A percentile compares a stretch with the other conserved stretches of the same genome.
Conservation (phyloP, 2,329 filamentous ascomycete genomes). For the Pseudogymnoascus sp. region DNA sequence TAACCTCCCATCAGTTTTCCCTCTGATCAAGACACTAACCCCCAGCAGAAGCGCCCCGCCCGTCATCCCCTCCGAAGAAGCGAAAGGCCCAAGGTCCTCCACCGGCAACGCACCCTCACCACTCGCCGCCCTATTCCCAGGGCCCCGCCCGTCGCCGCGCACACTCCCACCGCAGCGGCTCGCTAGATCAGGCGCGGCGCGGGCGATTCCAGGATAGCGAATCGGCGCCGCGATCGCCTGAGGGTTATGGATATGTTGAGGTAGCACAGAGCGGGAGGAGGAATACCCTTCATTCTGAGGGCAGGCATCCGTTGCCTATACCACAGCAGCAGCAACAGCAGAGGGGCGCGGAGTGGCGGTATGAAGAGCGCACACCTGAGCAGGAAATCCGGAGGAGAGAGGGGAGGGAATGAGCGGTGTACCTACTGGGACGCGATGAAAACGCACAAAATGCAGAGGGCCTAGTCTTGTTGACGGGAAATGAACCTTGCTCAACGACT, state of each 20-base stretch:
- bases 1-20: constrained; percentile 33
- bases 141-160: neutral
- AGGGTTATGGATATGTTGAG: neutral
- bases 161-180: neutral
- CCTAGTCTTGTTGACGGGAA: neutral
- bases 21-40: constrained; percentile 28
- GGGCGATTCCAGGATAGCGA: neutral
- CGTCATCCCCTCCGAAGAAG: constrained; percentile 68
- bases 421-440: neutral
- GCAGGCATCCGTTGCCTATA: neutral
- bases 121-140: constrained; percentile 48
- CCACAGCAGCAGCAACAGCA: constrained; percentile 1
- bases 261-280: neutral
- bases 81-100: constrained; percentile 62
- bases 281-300: neutral
- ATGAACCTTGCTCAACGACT: neutral
- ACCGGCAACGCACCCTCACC: constrained; percentile 37
- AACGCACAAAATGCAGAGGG: neutral
- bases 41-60: constrained; percentile 43
- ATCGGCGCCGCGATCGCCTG: neutral
- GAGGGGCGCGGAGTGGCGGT: neutral
- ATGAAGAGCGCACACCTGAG: constrained; percentile 1
- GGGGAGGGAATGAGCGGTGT: neutral
- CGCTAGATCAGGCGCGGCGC: neutral
- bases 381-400: neutral